phyloP scores from a whole-genome alignment of 2,329 filamentous ascomycete genomes.

The Hypoxylon sp. region DNA sequence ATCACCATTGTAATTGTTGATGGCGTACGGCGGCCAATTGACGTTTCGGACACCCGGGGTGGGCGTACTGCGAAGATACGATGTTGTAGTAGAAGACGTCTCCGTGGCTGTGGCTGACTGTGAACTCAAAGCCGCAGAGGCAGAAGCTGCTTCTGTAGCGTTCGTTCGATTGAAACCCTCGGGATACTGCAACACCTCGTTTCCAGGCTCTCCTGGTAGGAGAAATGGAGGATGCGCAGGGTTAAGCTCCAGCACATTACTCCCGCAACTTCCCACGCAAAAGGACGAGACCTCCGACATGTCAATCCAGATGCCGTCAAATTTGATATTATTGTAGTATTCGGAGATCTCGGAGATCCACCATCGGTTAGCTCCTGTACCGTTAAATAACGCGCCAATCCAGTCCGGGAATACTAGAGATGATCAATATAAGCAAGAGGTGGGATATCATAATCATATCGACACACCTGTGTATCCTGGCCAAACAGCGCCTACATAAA shows the following conservation, averaged over 20 bases:
- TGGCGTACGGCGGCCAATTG: slow-evolving; percentile 78
- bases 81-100: slow-evolving; percentile 48
- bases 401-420: slow-evolving; percentile 73
- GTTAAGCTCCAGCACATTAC: slow-evolving; percentile 69
- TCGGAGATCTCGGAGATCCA: slow-evolving; percentile 70
- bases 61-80: slow-evolving; percentile 66
- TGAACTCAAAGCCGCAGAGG: slow-evolving; percentile 59
- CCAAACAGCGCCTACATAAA: slow-evolving; percentile 74
- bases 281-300: slow-evolving; percentile 69
- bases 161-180: slow-evolving; percentile 77
- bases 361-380: slow-evolving; percentile 70
- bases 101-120: slow-evolving; percentile 41
- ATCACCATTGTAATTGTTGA: slow-evolving; percentile 77
- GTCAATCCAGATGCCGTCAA: slow-evolving; percentile 65
- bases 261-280: slow-evolving; percentile 77
- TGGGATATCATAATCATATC: not conserved
- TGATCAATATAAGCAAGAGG: not conserved
- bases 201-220: slow-evolving; percentile 71
- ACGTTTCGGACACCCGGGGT: slow-evolving; percentile 72
- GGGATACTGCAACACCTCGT: slow-evolving; percentile 68
- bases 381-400: slow-evolving; percentile 67
- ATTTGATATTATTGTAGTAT: slow-evolving; percentile 63
- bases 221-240: slow-evolving; percentile 72
- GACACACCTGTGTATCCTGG: slow-evolving; percentile 66
- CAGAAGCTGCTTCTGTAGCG: slow-evolving; percentile 69